phyloP scores from a whole-genome alignment of 169 alveolate species.

The Plasmodium reichenowi region DNA sequence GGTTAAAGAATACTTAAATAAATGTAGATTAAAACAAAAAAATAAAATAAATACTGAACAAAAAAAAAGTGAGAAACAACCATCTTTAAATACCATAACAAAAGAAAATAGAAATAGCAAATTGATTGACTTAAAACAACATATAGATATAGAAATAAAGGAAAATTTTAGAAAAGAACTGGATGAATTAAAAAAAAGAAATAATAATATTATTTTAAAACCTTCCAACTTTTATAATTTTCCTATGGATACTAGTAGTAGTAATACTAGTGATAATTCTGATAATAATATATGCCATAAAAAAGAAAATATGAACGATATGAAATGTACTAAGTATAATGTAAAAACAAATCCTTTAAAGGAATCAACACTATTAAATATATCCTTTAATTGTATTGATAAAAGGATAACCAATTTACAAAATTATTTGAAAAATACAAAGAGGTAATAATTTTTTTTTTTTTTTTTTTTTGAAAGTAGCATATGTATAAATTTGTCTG shows the following conservation, averaged over 20 bases:
- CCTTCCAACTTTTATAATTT: constrained; percentile 9
- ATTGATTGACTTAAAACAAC: constrained; percentile 7
- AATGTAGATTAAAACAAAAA: constrained; percentile 12
- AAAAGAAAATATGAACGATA: background rate
- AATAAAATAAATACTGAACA: background rate
- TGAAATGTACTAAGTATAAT: background rate
- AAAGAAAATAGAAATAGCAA: background rate
- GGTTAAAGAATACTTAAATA: background rate
- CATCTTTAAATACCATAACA: no score
- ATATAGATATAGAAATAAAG: constrained; percentile 22
- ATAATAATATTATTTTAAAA: constrained; percentile 29
- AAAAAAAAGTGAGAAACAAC: no score
- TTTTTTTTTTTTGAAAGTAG: background rate
- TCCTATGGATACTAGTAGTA: constrained; percentile 45
- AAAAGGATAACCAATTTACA: constrained; percentile 48
- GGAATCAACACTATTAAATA: constrained; percentile 23
- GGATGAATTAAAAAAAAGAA: constrained; percentile 55
- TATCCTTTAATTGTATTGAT: constrained; percentile 62
- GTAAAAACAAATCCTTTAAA: constrained; percentile 19
- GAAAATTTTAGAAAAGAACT: constrained; percentile 41
- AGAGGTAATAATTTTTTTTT: constrained; percentile 9
- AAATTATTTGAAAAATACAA: constrained; percentile 60
- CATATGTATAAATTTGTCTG: background rate
- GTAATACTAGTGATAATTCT: constrained; percentile 15
- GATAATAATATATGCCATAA: background rate